Conservation (phyloP, 2,329 filamentous ascomycete species). For the Aspergillus caelatus region DNA sequence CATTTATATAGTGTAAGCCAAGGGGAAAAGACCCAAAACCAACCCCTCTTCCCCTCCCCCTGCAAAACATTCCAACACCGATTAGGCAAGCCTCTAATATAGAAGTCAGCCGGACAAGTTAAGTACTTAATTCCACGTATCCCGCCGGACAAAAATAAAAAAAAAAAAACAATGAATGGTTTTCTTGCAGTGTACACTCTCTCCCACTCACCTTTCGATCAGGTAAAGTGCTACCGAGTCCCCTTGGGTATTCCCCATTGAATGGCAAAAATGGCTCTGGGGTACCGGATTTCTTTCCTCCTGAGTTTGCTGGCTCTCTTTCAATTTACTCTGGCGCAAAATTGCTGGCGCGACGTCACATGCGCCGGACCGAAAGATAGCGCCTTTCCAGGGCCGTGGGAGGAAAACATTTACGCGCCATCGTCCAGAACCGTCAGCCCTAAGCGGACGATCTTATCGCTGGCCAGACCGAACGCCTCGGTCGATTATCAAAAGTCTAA, state of each 20-base stretch:
- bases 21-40: conserved; percentile 4
- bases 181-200: background rate
- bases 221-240: background rate
- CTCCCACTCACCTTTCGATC: background rate
- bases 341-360: conserved; percentile 59
- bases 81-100: conserved; percentile 2
- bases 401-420: conserved; percentile 61
- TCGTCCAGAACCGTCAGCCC: conserved; percentile 55
- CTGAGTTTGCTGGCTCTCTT: conserved; percentile 21
- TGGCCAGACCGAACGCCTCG: conserved; percentile 30
- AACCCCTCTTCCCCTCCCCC: background rate
- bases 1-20: conserved; percentile 4
- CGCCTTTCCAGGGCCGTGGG: conserved; percentile 61
- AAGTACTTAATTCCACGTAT: background rate
- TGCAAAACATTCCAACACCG: conserved; percentile 11
- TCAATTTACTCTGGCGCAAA: conserved; percentile 19
- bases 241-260: background rate
- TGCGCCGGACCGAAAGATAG: conserved; percentile 55
- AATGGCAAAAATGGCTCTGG: conserved; percentile 15
- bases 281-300: conserved; percentile 14
- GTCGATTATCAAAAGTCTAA: conserved; percentile 33
- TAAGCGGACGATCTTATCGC: conserved; percentile 42
- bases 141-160: background rate
- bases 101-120: background rate
- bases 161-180: background rate